Conservation (phyloP, 257 asterid species). For the Mitragyna speciosa region DNA sequence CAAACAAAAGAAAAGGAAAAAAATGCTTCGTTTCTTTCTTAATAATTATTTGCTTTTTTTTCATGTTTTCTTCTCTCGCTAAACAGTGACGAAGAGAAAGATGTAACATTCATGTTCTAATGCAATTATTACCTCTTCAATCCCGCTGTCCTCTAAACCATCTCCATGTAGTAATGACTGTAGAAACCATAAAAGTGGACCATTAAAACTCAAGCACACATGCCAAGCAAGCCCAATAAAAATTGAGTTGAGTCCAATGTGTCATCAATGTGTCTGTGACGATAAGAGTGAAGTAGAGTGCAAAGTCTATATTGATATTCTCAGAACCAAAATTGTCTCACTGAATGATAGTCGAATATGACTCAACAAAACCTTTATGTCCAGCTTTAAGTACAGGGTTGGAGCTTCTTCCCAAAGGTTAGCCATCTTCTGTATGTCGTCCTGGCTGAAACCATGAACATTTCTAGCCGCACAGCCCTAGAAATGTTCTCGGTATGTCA, state of each 20-base stretch:
- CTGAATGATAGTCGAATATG: not conserved
- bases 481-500: slow-evolving; percentile 23
- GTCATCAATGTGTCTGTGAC: not conserved
- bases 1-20: no score
- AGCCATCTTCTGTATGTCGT: slow-evolving; percentile 78
- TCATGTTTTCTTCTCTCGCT: not conserved
- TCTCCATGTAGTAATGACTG: slow-evolving; percentile 92
- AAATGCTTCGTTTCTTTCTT: not conserved
- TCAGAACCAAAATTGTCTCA: not conserved
- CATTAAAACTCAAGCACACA: slow-evolving; percentile 22
- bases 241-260: not conserved
- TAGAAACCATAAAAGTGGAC: slow-evolving; percentile 17
- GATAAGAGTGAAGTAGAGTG: not conserved
- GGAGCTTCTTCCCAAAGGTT: slow-evolving; percentile 92
- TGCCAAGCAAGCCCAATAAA: not conserved
- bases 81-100: not conserved
- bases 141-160: slow-evolving; percentile 71
- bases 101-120: not conserved
- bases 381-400: slow-evolving; percentile 73
- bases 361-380: slow-evolving; percentile 58
- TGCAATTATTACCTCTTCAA: slow-evolving; percentile 76
- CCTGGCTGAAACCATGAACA: slow-evolving; percentile 81
- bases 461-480: slow-evolving; percentile 99
- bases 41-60: not conserved
- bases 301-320: not conserved